Percentiles rank a stretch among this genome's conserved stretches.
Conservation (phyloP, 257 asterid genomes). For the Solanum lycopersicoides region DNA sequence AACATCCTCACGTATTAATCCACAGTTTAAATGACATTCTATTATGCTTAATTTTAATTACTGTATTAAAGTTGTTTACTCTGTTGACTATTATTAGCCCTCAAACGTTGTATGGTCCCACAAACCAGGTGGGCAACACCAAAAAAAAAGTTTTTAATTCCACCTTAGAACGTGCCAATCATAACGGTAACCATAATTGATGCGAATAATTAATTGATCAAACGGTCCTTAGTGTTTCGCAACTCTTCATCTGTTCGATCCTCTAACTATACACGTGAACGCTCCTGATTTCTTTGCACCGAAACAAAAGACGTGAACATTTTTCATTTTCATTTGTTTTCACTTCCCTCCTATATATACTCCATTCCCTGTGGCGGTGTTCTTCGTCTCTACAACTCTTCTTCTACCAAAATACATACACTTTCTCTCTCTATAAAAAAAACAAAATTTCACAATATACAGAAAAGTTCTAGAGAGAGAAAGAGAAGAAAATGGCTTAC, state of each 20-base stretch:
- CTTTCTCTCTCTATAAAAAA: constrained; percentile 9
- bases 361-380: neutral
- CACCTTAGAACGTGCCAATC: constrained; percentile 18
- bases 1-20: neutral
- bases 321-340: neutral
- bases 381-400: neutral
- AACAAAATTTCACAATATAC: neutral
- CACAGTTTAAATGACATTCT: neutral
- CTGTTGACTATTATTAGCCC: neutral
- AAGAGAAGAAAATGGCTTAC: constrained; percentile 14
- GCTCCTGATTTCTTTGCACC: neutral
- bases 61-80: neutral
- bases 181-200: constrained; percentile 24
- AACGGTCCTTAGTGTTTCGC: constrained; percentile 2
- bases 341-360: neutral
- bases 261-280: neutral
- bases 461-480: neutral
- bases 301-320: neutral
- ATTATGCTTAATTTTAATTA: neutral
- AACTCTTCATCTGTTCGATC: neutral
- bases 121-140: neutral
- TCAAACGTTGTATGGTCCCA: neutral
- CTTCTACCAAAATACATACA: neutral
- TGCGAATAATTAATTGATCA: neutral
- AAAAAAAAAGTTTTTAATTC: neutral